These are phyloP conservation scores for Funneliformis caledonium DNA, from an alignment of 371 early-diverging fungal species.

Conservation along the genomic window DNA sequence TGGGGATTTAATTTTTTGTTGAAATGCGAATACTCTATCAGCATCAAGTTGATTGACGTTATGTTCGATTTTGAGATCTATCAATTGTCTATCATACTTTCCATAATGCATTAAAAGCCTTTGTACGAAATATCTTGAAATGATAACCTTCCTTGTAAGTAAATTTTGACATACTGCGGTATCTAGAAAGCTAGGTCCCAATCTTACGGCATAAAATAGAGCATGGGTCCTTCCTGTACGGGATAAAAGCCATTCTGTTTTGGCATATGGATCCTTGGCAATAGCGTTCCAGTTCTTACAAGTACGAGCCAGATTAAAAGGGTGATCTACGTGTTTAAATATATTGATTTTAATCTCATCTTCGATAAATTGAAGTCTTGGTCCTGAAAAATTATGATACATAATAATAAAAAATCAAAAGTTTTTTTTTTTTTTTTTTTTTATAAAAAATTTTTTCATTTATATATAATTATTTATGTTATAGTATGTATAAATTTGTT, in stretches of 20 bases:
- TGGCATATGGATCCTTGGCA: background rate
- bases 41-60: background rate
- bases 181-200: background rate
- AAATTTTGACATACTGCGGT: background rate
- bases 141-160: background rate
- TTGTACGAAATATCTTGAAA: slow-evolving; percentile 7
- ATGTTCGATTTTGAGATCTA: background rate
- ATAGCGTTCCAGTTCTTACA: background rate
- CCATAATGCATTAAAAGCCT: background rate
- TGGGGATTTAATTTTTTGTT: background rate
- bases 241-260: background rate
- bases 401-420: background rate
- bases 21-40: background rate
- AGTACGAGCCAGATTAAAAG: background rate
- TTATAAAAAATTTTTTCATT: too few relatives aligned
- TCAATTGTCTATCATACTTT: background rate
- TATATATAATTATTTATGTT: too few relatives aligned
- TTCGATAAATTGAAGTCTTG: background rate
- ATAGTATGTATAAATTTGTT: too few relatives aligned
- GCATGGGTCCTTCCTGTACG: background rate
- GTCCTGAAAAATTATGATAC: background rate
- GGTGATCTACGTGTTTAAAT: background rate
- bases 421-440: too few relatives aligned
- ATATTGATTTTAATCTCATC: background rate
- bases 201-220: background rate